Evolutionary conservation across 176 grass and related monocot genomes (phyloP), one percentile per base, ranked within the genome.

Genomic region (Coix lacrymajobi): DNA sequence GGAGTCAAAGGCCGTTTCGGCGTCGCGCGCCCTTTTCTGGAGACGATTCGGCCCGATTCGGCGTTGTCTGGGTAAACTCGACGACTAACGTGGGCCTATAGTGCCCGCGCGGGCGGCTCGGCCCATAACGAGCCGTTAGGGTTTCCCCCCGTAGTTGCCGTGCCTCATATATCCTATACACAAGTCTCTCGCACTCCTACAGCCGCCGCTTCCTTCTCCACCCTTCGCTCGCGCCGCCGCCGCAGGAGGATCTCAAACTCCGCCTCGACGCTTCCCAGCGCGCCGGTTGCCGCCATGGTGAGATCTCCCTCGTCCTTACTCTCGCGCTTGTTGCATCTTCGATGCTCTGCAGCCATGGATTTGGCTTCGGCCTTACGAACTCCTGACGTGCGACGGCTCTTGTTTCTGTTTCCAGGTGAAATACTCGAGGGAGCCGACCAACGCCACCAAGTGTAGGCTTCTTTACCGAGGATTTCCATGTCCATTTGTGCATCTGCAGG

Each of bases 371-470:
- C 37, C 49, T 51, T 10, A 71, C 72, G n/a, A 46, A 84, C 30
- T 49, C 48, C 11, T 84, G n/a, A 74, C 39, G 4, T 66, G 15
- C 61, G 51, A 62, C 37, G 62, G 62, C 37, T 62, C 6, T 40
- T 79, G 36, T 70, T 85, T 67, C 48, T 71, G 38, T 28, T 70
- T 80, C 5, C 88, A 93, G 85, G 92, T 94, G 87, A 92, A 88
- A 70, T 94, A 94, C 87, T 92, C 90, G 44, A 90, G 67, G 75
- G 92, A 94, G 29, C 87, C 92, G 7, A 9, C 72, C 11, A 94
- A 94, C 69, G 74, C 85, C 17, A 94, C 92, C 87, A 94, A 94
- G 81, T 94, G 92, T 94, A 94, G 91, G 92, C 62, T 52, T 46
- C 11, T 44, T 26, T 4, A 0, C 58, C 1, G 2, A 19, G 38